Evolutionary conservation across 2,329 filamentous ascomycete genomes (phyloP), one percentile per base, ranked within the genome.

Genomic region (Fusarium veterinarium): DNA sequence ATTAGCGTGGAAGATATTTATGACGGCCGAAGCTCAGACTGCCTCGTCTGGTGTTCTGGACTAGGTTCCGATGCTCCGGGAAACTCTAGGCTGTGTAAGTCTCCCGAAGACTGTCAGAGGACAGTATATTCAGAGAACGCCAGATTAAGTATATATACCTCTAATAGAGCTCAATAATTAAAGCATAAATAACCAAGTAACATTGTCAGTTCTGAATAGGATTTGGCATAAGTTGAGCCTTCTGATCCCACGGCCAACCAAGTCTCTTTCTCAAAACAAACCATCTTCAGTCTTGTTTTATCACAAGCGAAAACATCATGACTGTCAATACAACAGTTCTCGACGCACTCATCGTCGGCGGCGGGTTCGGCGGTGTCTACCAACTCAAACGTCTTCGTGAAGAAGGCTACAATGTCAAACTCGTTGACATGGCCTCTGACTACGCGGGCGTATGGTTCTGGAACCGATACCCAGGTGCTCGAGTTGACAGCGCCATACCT

Each of bases 161-260:
- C 5, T 8, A 13, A 2, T 3, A 12, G 19, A 17, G 2, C 25
- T 20, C 1, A 5, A 1, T 12, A 3, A 2, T 3, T 2, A 28
- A 5, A 8, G 13, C 0, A 38, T 38, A 2, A 12, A 4, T 12
- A 5, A 23, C 13, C 19, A 41, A 41, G 20, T 9, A 23, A 16
- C 40, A 23, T 5, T 41, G 7, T 9, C 13, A 16, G 1, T 14
- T 23, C 8, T 8, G 1, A 23, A 8, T 8, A 8, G 16, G 13
- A 23, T 41, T 41, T 41, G 12, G 6, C 20, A 41, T 8, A 23
- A 8, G 20, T 12, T n/a, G 20, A 14, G 38, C 20, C 13, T 14
- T 28, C 13, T 28, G 6, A 20, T 28, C 3, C 3, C 17, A 25
- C 8, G 1, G 40, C 5, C 9, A 3, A 7, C 5, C 20, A 6